phyloP scores from a whole-genome alignment of 257 asterid genomes.

The Cruciata laevipes region DNA sequence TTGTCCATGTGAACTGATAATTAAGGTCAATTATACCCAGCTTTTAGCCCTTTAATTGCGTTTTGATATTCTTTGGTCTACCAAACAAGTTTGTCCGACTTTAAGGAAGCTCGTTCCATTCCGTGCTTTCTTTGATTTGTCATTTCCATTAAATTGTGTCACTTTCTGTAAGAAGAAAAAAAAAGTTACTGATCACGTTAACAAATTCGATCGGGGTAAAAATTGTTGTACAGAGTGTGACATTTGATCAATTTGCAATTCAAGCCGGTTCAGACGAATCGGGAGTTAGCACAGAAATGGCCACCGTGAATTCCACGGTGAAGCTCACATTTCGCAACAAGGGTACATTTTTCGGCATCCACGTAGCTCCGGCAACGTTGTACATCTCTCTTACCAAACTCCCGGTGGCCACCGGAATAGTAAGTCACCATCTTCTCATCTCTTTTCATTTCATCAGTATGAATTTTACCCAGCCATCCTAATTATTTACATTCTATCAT shows the following conservation, averaged over 20 bases:
- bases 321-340: constrained; percentile 51
- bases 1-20: background rate
- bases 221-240: constrained; percentile 56
- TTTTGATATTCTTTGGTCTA: background rate
- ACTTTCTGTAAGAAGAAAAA: background rate
- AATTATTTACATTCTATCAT: too few relatives aligned
- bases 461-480: too few relatives aligned
- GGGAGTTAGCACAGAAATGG: constrained; percentile 79
- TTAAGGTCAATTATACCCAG: background rate
- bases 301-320: constrained; percentile 62
- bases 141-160: background rate
- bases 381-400: constrained; percentile 60
- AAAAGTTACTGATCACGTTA: background rate
- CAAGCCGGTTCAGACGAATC: constrained; percentile 77
- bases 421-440: constrained; percentile 24
- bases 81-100: background rate
- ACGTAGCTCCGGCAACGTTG: constrained; percentile 63
- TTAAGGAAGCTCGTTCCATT: too few relatives aligned
- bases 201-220: background rate
- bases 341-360: constrained; percentile 85
- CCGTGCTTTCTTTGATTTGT: background rate
- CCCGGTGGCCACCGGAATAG: constrained; percentile 57
- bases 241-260: constrained; percentile 51
- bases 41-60: background rate
- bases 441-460: background rate